A percentile compares a stretch with the other conserved stretches of the same genome.
phyloP scores from a whole-genome alignment of 2,329 filamentous ascomycete species.

The Colletotrichum chlorophyti region DNA sequence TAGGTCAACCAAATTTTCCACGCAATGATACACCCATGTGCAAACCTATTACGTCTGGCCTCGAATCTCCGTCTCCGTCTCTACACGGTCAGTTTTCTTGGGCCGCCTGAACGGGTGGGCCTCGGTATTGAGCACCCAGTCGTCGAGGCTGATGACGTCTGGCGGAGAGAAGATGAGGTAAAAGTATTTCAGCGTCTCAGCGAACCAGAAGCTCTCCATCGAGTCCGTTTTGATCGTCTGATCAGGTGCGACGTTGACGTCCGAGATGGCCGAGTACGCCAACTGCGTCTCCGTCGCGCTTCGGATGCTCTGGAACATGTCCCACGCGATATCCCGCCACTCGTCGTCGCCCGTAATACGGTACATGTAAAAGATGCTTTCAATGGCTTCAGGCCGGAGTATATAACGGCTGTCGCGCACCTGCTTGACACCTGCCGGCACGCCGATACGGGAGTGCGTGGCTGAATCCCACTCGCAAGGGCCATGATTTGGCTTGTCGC shows the following conservation, averaged over 20 bases:
- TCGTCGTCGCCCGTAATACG: conserved; percentile 53
- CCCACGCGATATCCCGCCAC: conserved; percentile 54
- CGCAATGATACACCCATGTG: not conserved
- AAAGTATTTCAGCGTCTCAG: conserved; percentile 81
- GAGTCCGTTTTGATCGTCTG: conserved; percentile 29
- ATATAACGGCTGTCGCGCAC: conserved; percentile 50
- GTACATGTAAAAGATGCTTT: conserved; percentile 59
- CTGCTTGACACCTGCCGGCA: conserved; percentile 65
- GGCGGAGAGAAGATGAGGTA: conserved; percentile 75
- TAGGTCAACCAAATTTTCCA: too few species aligned
- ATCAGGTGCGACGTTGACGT: conserved; percentile 18
- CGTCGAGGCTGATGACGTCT: conserved; percentile 69
- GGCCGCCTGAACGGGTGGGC: conserved; percentile 56
- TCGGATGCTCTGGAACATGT: conserved; percentile 53
- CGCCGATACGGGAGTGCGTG: conserved; percentile 36
- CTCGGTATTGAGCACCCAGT: conserved; percentile 71
- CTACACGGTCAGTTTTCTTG: conserved; percentile 16
- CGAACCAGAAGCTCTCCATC: conserved; percentile 69
- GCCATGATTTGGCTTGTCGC: conserved; percentile 36
- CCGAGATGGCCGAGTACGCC: conserved; percentile 49
- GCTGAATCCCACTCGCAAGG: conserved; percentile 43
- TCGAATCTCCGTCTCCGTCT: conserved; percentile 16
- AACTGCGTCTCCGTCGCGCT: conserved; percentile 49
- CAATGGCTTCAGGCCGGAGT: conserved; percentile 58
- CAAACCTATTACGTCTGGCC: not conserved